phyloP scores from a whole-genome alignment of 2,329 filamentous ascomycete species.

The Pseudocercospora eumusae region DNA sequence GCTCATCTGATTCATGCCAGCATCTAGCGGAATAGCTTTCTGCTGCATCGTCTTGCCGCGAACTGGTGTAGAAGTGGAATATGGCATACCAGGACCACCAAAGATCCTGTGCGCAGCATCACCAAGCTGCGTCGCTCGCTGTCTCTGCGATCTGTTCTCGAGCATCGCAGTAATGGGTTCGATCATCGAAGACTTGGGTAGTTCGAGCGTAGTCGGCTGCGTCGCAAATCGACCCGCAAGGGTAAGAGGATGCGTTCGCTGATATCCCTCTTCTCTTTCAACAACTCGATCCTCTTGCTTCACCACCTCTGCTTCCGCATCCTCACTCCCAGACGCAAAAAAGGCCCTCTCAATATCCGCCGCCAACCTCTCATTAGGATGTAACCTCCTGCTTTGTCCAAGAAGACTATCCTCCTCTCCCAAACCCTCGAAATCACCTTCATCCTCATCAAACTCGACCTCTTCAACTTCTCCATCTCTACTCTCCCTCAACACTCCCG shows the following conservation, averaged over 20 bases:
- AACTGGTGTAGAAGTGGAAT: constrained; percentile 71
- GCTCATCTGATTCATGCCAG: constrained; percentile 66
- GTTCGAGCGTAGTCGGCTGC: constrained; percentile 69
- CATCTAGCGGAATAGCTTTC: constrained; percentile 64
- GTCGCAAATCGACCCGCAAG: constrained; percentile 72
- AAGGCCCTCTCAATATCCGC: constrained; percentile 41
- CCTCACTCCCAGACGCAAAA: constrained; percentile 49
- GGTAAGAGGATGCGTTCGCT: constrained; percentile 73
- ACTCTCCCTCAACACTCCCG: constrained; percentile 54
- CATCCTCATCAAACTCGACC: constrained; percentile 51
- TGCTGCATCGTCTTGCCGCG: constrained; percentile 59
- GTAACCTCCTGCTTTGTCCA: constrained; percentile 53
- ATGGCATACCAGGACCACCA: constrained; percentile 73
- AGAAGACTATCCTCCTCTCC: constrained; percentile 25
- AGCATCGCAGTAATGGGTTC: constrained; percentile 71
- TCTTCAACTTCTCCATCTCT: constrained; percentile 57
- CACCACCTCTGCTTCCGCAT: too few relatives aligned
- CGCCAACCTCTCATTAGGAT: constrained; percentile 46
- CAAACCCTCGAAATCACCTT: too few relatives aligned
- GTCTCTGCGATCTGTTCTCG: constrained; percentile 40
- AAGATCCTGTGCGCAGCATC: constrained; percentile 72
- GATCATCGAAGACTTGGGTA: constrained; percentile 70
- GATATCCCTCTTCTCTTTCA: constrained; percentile 54
- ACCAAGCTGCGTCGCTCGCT: constrained; percentile 71
- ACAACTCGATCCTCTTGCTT: constrained; percentile 57